phyloP scores from a whole-genome alignment of 1,284 basidiomycete genomes.

The Flammula alnicola region DNA sequence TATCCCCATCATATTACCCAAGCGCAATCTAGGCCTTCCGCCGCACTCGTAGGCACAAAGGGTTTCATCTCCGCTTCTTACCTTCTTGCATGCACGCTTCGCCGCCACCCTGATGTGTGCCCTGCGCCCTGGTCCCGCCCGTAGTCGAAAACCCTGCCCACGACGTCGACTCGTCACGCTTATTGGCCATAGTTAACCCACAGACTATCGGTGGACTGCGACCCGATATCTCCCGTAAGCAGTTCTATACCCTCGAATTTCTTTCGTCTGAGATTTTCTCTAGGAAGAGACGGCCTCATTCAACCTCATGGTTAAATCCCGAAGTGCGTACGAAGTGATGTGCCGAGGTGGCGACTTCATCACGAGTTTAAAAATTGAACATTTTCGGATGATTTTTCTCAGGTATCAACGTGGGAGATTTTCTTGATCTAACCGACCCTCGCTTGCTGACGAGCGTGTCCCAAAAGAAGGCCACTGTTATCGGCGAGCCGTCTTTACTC shows the following conservation, averaged over 20 bases:
- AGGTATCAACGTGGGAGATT: constrained; percentile 18
- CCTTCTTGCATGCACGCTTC: not conserved
- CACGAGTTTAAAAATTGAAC: constrained; percentile 16
- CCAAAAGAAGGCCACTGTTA: constrained; percentile 12
- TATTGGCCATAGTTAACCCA: not conserved
- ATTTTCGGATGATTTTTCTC: constrained; percentile 18
- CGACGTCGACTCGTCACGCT: not conserved
- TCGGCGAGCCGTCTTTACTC: constrained; percentile 24
- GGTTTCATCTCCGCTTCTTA: constrained; percentile 9
- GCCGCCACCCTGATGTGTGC: not conserved
- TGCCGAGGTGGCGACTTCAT: constrained; percentile 18
- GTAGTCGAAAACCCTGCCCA: not conserved
- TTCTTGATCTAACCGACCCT: constrained; percentile 18
- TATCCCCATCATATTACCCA: constrained; percentile 7
- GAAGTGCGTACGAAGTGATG: constrained; percentile 3
- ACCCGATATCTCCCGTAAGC: constrained; percentile 6
- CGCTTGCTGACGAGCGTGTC: constrained; percentile 12
- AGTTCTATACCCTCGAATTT: not conserved
- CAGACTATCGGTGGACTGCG: not conserved
- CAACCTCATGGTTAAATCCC: constrained; percentile 4
- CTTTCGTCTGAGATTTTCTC: constrained; percentile 1
- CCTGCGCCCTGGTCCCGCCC: not conserved
- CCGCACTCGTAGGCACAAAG: constrained; percentile 1
- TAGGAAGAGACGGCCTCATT: not conserved
- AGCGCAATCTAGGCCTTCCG: constrained; percentile 4